A percentile compares a stretch with the other conserved stretches of the same genome.
Evolutionary conservation across 495 filamentous ascomycete species (phyloP).

Genomic region (Chaetomium tenue): DNA sequence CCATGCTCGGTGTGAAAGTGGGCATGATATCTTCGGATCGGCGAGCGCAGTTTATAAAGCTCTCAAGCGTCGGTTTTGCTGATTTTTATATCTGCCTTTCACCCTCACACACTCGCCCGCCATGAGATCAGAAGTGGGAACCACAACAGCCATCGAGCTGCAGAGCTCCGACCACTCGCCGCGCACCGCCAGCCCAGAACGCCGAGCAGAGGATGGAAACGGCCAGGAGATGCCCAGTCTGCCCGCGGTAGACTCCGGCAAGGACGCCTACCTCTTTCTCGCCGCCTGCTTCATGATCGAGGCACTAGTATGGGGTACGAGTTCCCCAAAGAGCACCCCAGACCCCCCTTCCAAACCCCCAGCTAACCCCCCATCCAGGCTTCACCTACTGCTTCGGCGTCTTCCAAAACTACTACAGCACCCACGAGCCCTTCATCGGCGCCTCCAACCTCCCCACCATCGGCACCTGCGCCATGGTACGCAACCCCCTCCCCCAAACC

Average conservation of each 20-base stretch:
- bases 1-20: background rate
- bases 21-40: background rate
- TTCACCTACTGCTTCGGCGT: conserved; percentile 61
- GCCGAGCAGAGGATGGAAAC: conserved; percentile 1
- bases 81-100: background rate
- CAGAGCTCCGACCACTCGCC: background rate
- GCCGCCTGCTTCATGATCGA: conserved; percentile 62
- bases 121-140: background rate
- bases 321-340: background rate
- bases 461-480: conserved; percentile 43
- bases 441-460: conserved; percentile 43
- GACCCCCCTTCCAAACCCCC: background rate
- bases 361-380: conserved; percentile 39
- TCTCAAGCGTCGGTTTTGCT: background rate
- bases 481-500: conserved; percentile 1
- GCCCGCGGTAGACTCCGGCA: conserved; percentile 61
- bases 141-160: conserved; percentile 12
- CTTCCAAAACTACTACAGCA: conserved; percentile 50
- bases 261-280: conserved; percentile 64
- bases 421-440: conserved; percentile 40
- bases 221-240: conserved; percentile 43
- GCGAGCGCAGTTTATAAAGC: background rate
- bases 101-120: background rate
- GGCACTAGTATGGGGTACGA: conserved; percentile 63
- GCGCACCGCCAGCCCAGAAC: conserved; percentile 9